These are phyloP conservation scores for Podila epicladia DNA, from an alignment of 192 early-diverging fungal genomes.

Conservation along the genomic window DNA sequence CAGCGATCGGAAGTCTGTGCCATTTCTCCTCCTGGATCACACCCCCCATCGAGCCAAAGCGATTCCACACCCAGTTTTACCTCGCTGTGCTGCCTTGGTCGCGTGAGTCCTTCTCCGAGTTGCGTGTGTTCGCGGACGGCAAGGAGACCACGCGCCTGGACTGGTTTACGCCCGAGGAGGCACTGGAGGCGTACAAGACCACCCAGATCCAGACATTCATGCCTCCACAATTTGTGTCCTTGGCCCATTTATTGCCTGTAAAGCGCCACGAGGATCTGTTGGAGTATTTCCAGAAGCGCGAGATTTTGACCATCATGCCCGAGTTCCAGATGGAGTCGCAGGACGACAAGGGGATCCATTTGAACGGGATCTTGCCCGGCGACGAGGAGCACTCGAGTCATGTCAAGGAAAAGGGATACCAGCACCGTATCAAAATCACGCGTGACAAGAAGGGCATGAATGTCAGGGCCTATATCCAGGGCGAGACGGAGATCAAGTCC, in stretches of 20 bases:
- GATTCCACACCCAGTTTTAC: slow-evolving; percentile 77
- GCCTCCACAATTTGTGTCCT: slow-evolving; percentile 73
- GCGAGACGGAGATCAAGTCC: slow-evolving; percentile 26
- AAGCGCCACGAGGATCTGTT: slow-evolving; percentile 59
- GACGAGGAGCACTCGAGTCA: slow-evolving; percentile 53
- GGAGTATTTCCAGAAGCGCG: slow-evolving; percentile 12
- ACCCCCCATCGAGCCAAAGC: slow-evolving; percentile 60
- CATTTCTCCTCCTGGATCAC: slow-evolving; percentile 78
- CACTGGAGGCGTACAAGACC: slow-evolving; percentile 57
- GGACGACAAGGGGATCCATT: slow-evolving; percentile 26
- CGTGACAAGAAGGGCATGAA: slow-evolving; percentile 41
- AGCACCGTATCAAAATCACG: slow-evolving; percentile 33
- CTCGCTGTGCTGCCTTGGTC: slow-evolving; percentile 64
- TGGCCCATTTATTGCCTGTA: slow-evolving; percentile 59
- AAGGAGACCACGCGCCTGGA: slow-evolving; percentile 67
- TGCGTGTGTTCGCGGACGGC: slow-evolving; percentile 58
- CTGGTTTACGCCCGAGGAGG: slow-evolving; percentile 77
- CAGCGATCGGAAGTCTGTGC: slow-evolving; percentile 56
- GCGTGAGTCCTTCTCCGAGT: slow-evolving; percentile 30
- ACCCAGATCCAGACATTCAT: slow-evolving; percentile 58
- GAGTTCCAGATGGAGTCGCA: slow-evolving; percentile 46
- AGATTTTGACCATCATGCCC: slow-evolving; percentile 45
- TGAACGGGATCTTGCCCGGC: slow-evolving; percentile 50
- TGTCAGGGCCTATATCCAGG: slow-evolving; percentile 32
- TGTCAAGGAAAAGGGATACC: slow-evolving; percentile 15